Base-by-base conservation (phyloP, 352 stramenopile genomes). In the Vaucheria bursata region DNA sequence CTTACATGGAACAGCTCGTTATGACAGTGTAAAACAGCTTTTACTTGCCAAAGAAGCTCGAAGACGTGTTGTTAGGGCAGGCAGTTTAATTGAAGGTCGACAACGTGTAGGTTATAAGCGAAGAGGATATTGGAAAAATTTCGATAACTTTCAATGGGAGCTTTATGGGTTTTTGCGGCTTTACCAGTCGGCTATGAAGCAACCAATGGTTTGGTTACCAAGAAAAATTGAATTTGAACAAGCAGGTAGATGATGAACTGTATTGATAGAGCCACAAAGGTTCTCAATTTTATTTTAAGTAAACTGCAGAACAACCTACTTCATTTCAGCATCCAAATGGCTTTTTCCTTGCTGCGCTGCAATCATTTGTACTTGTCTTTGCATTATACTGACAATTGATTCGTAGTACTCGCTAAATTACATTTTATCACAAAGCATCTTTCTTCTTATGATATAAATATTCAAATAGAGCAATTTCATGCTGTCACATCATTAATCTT, bases 161-260 rank as follows among this genome's bases (percentile, higher is more conserved):
- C 12, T 69, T 8, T 69, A 34, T 38, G 59, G 4, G 5, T 69
- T 69, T 38, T 38, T 69, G 59, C 5, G 59, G 29, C 6, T 18
- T 6, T 69, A 69, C 18, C 59, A 69, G 59, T 29, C 59, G 12
- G 59, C 59, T 18, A 69, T 69, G 5, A 29, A 29, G 4, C 59
- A 69, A 69, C 59, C 59, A 34, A 69, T 18, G 18, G 59, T 69
- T 38, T 69, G 59, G 59, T 38, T 69, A 38, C 59, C 59, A 4
- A 6, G 59, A 6, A 69, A 29, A 18, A 38, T 69, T 18, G 4
- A 69, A 29, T 69, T 69, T 18, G 59, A 4, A 38, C 59, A 38
- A 34, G 59, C 59, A 18, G 59, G 59, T 59, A n/a, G n/a, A n/a
- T n/a, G n/a, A n/a, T n/a, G n/a, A n/a, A 71, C 33, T 71, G 65